Evolutionary conservation across 768 basidiomycete species (phyloP).

Genomic region (Lactifluus rugatus): DNA sequence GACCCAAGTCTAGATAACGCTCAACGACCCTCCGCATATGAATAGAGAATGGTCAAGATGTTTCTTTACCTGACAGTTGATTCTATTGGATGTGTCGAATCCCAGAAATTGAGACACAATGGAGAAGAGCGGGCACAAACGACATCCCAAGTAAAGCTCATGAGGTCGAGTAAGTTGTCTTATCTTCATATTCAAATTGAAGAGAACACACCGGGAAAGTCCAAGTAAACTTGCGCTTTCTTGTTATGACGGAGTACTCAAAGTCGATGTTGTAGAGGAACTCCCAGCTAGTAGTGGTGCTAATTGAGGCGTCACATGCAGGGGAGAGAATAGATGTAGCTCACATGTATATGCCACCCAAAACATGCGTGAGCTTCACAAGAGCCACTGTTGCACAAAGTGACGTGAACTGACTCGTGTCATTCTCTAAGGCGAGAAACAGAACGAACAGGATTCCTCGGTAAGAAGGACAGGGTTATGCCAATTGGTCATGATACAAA

Average conservation of each 20-base stretch:
- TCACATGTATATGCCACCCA: conserved; percentile 15
- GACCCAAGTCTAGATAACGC: background rate
- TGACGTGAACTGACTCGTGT: background rate
- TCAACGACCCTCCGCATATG: background rate
- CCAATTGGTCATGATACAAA: conserved; percentile 1
- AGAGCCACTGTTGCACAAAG: background rate
- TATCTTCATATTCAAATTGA: background rate
- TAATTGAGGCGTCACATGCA: background rate
- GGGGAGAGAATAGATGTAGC: background rate
- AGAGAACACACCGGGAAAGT: conserved; percentile 5
- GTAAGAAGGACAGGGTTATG: background rate
- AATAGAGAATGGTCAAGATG: background rate
- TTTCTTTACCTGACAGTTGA: conserved; percentile 3
- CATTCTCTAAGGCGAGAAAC: background rate
- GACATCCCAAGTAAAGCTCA: conserved; percentile 14
- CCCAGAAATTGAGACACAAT: background rate
- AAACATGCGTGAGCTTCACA: conserved; percentile 4
- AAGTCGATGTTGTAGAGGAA: conserved; percentile 3
- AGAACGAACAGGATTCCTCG: background rate
- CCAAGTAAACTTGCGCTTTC: conserved; percentile 11
- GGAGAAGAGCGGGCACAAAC: background rate
- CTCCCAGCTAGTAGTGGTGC: conserved; percentile 6
- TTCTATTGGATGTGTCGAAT: background rate
- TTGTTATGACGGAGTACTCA: conserved; percentile 2
- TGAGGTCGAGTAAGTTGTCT: background rate